Evolutionary conservation across 352 stramenopile genomes (phyloP).

Genomic region (Phytophthora quininea): DNA sequence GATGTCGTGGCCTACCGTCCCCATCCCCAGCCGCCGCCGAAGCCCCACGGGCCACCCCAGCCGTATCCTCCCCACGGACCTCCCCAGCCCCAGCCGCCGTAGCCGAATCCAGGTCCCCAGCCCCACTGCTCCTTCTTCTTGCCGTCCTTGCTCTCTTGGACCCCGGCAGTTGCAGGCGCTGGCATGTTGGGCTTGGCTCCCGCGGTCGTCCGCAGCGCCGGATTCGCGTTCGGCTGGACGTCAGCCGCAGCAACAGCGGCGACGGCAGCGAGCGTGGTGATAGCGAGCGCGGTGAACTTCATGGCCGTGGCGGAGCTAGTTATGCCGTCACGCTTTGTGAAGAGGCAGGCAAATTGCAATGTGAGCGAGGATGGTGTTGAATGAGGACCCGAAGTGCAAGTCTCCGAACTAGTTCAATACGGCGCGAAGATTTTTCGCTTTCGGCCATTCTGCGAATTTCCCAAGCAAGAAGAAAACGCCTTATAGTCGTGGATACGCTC

Average conservation of each 20-base stretch:
- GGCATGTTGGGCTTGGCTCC: background rate
- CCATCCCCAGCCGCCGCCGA: conserved; percentile 5
- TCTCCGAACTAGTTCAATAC: background rate
- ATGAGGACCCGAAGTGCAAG: too few species aligned
- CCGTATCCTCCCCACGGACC: conserved; percentile 1
- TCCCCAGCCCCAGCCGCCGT: conserved; percentile 1
- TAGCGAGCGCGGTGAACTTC: conserved; percentile 3
- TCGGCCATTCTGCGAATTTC: too few species aligned
- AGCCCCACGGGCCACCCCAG: background rate
- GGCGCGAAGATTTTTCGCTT: too few species aligned
- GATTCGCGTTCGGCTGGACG: background rate
- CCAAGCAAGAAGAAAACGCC: too few species aligned
- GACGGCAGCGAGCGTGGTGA: conserved; percentile 8
- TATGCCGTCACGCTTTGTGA: background rate
- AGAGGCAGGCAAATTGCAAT: background rate
- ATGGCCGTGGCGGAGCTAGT: background rate
- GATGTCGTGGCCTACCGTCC: background rate
- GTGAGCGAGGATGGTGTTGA: background rate
- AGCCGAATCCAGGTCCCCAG: too few species aligned
- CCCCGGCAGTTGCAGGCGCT: conserved; percentile 1
- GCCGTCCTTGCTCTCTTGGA: background rate
- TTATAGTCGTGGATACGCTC: too few species aligned
- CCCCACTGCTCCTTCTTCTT: conserved; percentile 11
- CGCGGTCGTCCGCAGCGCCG: conserved; percentile 1
- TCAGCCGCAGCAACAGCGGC: conserved; percentile 5